Evolutionary conservation across 768 basidiomycete species (phyloP).

Genomic region (Lentinula aciculospora): DNA sequence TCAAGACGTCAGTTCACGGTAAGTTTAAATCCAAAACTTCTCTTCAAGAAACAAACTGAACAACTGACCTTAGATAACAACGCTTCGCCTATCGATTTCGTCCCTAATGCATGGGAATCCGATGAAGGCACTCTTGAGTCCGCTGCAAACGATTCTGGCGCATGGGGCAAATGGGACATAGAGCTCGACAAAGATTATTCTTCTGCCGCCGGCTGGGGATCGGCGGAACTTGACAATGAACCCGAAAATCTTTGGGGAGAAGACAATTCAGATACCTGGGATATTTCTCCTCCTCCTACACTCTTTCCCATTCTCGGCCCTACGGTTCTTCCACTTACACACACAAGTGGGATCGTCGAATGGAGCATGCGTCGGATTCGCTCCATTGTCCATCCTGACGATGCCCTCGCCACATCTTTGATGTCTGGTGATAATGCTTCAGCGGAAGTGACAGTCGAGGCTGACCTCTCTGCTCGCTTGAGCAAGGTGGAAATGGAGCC

Average conservation of each 20-base stretch:
- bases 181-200: background rate
- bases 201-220: background rate
- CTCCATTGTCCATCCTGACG: constrained; percentile 34
- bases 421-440: constrained; percentile 10
- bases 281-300: background rate
- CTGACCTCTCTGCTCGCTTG: constrained; percentile 29
- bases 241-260: background rate
- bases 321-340: constrained; percentile 52
- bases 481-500: constrained; percentile 39
- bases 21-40: background rate
- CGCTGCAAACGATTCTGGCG: background rate
- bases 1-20: constrained; percentile 13
- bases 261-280: background rate
- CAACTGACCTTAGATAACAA: background rate
- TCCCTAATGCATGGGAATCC: background rate
- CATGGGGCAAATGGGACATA: background rate
- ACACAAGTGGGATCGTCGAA: constrained; percentile 62
- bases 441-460: constrained; percentile 26
- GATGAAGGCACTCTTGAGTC: background rate
- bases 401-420: background rate
- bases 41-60: background rate
- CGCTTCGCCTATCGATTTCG: background rate
- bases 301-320: constrained; percentile 48
- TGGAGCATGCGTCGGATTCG: constrained; percentile 55
- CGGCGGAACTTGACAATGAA: background rate